Conservation (phyloP, 2,329 filamentous ascomycete species). For the Teratosphaeria zuluensis region DNA sequence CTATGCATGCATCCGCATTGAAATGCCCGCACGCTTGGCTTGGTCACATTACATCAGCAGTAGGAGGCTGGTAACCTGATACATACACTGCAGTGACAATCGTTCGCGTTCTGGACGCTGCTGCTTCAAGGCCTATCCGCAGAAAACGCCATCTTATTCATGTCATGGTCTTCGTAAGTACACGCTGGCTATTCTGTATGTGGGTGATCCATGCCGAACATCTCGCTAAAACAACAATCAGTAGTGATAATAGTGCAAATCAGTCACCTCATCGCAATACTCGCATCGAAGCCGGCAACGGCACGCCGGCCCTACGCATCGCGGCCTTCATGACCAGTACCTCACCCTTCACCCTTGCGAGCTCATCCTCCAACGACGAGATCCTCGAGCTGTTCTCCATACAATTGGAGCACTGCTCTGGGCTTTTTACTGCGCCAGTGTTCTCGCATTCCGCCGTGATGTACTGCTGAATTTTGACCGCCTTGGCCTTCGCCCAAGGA, state of each 20-base stretch:
- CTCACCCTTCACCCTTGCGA: constrained; percentile 19
- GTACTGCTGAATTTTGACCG: constrained; percentile 2
- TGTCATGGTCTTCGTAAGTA: neutral
- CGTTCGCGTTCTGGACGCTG: too few species aligned
- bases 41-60: too few species aligned
- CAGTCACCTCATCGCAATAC: neutral
- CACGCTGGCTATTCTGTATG: neutral
- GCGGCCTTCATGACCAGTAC: constrained; percentile 17
- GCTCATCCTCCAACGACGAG: constrained; percentile 14
- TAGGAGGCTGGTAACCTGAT: too few species aligned
- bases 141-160: too few species aligned
- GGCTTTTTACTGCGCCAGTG: neutral
- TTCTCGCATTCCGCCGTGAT: too few species aligned
- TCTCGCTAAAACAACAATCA: neutral
- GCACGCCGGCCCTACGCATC: constrained; percentile 15
- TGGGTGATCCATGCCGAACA: neutral
- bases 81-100: too few species aligned
- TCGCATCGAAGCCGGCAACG: constrained; percentile 3
- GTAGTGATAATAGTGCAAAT: constrained; percentile 25
- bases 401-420: neutral
- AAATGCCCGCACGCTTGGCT: too few species aligned
- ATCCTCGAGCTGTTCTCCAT: constrained; percentile 5
- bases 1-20: too few species aligned
- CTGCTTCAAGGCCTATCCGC: too few species aligned
- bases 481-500: constrained; percentile 16